Conservation (phyloP, 2,329 filamentous ascomycete species). For the Colletotrichum tabaci region DNA sequence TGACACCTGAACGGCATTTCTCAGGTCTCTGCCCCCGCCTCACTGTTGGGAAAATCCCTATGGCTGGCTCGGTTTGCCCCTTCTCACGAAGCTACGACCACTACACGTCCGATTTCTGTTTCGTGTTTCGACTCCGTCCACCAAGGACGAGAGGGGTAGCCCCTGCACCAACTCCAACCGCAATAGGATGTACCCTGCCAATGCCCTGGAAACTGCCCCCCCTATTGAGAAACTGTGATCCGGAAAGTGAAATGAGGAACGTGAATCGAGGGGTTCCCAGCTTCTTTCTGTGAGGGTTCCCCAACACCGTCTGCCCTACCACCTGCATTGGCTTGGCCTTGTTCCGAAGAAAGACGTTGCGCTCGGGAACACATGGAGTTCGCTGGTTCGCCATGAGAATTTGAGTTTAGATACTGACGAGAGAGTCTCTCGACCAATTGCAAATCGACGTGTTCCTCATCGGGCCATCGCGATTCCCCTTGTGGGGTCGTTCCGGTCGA, state of each 20-base stretch:
- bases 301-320: not conserved
- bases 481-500: too few relatives aligned
- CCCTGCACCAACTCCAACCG: not conserved
- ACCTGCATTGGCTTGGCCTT: not conserved
- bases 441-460: too few relatives aligned
- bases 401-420: too few relatives aligned
- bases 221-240: not conserved
- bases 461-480: too few relatives aligned
- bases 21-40: too few relatives aligned
- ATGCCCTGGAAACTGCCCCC: not conserved
- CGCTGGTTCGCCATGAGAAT: too few relatives aligned
- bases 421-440: too few relatives aligned
- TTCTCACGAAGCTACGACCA: not conserved
- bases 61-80: slow-evolving; percentile 1
- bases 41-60: not conserved
- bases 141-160: not conserved
- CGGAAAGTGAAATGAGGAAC: too few relatives aligned
- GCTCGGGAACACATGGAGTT: too few relatives aligned
- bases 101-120: not conserved
- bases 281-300: not conserved
- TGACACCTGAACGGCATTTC: too few relatives aligned
- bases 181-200: not conserved
- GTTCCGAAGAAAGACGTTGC: too few relatives aligned
- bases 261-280: not conserved
- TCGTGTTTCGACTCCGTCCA: slow-evolving; percentile 13